Percentiles rank a stretch among this genome's conserved stretches.
Evolutionary conservation across 2,329 filamentous ascomycete species (phyloP).

Genomic region (Penicillium sp.): DNA sequence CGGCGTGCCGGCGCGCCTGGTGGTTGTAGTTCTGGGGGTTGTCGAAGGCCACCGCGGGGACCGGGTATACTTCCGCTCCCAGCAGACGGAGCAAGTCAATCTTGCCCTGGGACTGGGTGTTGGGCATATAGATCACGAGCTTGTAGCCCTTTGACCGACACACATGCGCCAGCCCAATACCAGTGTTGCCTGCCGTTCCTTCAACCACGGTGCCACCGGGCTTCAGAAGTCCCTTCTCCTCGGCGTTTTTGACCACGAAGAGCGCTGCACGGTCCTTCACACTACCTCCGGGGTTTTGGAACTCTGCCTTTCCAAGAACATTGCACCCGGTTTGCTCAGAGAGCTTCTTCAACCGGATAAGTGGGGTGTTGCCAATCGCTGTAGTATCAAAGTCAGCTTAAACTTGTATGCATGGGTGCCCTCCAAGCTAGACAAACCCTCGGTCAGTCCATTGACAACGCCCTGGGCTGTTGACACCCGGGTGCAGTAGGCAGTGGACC

Average conservation of each 20-base stretch:
- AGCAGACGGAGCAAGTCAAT: conserved; percentile 87
- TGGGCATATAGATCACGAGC: conserved; percentile 98
- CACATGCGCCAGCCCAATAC: conserved; percentile 95
- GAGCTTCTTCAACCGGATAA: conserved; percentile 84
- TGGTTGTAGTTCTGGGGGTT: conserved; percentile 98
- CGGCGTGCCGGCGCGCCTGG: conserved; percentile 87
- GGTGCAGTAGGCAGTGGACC: conserved; percentile 60
- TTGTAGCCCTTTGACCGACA: conserved; percentile 89
- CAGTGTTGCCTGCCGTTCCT: conserved; percentile 95
- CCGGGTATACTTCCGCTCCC: conserved; percentile 92
- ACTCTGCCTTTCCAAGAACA: conserved; percentile 93
- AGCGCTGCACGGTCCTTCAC: conserved; percentile 96
- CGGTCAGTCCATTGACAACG: conserved; percentile 72
- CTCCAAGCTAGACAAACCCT: conserved; percentile 56
- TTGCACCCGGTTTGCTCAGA: conserved; percentile 92
- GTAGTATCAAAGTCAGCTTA: neutral
- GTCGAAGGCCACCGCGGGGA: conserved; percentile 92
- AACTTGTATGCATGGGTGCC: neutral
- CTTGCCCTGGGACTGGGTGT: conserved; percentile 97
- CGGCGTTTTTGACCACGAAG: conserved; percentile 90
- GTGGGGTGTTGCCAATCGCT: conserved; percentile 97
- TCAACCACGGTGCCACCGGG: conserved; percentile 94
- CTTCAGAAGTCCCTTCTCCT: conserved; percentile 76
- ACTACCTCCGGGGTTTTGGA: conserved; percentile 95
- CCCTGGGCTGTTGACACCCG: conserved; percentile 77